Evolutionary conservation across 768 basidiomycete species (phyloP), one percentile per base, ranked within the genome.

Genomic region (Mycena alexandri): DNA sequence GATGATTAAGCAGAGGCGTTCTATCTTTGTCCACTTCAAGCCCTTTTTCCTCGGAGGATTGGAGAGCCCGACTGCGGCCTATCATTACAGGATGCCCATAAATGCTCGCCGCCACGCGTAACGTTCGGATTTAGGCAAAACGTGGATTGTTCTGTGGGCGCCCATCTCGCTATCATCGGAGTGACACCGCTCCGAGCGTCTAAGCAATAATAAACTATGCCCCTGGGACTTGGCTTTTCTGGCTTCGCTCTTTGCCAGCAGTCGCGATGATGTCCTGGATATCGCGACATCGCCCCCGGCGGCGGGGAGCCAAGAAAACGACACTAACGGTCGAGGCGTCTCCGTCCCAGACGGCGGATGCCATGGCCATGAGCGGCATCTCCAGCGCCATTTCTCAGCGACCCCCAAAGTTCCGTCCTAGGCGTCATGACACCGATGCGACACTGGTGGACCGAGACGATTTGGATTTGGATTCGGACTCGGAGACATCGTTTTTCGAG

Each of bases 211-310:
- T 60, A 48, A 50, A n/a, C 48, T 21, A 61, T 61, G 58, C 51
- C 22, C 54, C 46, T 34, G 48, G 48, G 10, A 57, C 22, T 55
- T 29, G 38, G 54, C 38, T 43, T 57, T n/a, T n/a, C n/a, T n/a
- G n/a, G n/a, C n/a, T n/a, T n/a, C 38, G 46, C 47, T 50, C 55
- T 57, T 55, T 63, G 67, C 62, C 55, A 57, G 52, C 67, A 63
- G 51, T 51, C 61, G 34, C 64, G 59, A 68, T 66, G 67, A 54
- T 68, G 50, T 66, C 67, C 67, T 68, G 71, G 68, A 24, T 68
- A 1, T 61, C 59, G 50, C 46, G 63, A 59, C 70, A 62, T 61
- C 63, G 68, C 51, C 68, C 67, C 50, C 24, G 67, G 56, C 63
- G 67, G 25, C 63, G 68, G 24, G 43, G 38, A 47, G 54, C 52